These are phyloP conservation scores for Aspergillus biplanus DNA, from an alignment of 495 filamentous ascomycete species.

Conservation along the genomic window DNA sequence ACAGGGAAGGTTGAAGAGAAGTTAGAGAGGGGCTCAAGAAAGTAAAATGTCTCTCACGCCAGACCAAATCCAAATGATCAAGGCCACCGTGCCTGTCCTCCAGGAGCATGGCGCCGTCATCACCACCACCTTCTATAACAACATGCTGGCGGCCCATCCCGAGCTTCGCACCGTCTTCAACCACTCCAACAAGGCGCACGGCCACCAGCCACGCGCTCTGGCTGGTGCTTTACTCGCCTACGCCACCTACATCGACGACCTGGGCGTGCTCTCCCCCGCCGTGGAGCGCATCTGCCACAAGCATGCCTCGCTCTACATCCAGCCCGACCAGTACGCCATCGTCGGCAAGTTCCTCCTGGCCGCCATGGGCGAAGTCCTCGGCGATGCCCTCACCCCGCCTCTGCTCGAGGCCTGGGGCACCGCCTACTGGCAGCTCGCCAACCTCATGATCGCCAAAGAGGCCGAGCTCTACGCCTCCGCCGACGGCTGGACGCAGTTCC, in stretches of 20 bases:
- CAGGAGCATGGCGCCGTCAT: constrained; percentile 67
- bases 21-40: background rate
- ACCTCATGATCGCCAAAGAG: constrained; percentile 70
- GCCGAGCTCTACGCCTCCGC: constrained; percentile 60
- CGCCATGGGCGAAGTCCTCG: constrained; percentile 69
- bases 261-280: constrained; percentile 59
- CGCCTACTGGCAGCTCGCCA: constrained; percentile 73
- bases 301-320: constrained; percentile 71
- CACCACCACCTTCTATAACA: constrained; percentile 69
- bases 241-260: constrained; percentile 71
- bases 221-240: constrained; percentile 70
- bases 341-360: constrained; percentile 70
- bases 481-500: constrained; percentile 64
- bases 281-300: constrained; percentile 78
- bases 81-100: constrained; percentile 56
- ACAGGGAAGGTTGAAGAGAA: background rate
- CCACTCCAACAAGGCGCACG: constrained; percentile 63
- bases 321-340: constrained; percentile 67
- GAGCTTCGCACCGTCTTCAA: constrained; percentile 70
- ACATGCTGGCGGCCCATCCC: constrained; percentile 64
- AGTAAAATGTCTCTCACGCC: constrained; percentile 29
- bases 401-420: constrained; percentile 71
- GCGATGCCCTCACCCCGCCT: constrained; percentile 65
- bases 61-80: constrained; percentile 44
- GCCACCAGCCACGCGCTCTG: constrained; percentile 67